Conservation (phyloP, 2,329 filamentous ascomycete species). For the Verticillium klebahnii region DNA sequence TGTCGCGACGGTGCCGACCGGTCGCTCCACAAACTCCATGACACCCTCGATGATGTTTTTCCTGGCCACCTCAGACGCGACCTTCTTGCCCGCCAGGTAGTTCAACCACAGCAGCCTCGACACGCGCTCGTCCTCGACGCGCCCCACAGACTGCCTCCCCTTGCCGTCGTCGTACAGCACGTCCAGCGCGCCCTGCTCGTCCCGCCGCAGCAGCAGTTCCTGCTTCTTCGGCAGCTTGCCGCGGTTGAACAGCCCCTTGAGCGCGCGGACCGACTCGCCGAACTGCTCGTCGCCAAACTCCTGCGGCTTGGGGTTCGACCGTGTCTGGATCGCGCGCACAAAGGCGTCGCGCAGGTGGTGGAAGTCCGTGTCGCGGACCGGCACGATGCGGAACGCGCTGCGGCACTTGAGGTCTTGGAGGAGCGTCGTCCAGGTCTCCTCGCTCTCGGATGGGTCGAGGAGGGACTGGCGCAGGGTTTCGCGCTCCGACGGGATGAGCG, state of each 20-base stretch:
- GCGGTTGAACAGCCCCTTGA: conserved; percentile 78
- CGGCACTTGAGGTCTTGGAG: conserved; percentile 64
- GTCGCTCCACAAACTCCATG: conserved; percentile 81
- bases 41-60: conserved; percentile 81
- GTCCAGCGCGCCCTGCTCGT: conserved; percentile 59
- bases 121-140: conserved; percentile 73
- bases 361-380: conserved; percentile 92
- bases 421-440: conserved; percentile 69
- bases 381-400: conserved; percentile 77
- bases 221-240: conserved; percentile 76
- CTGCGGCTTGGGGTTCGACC: conserved; percentile 54
- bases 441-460: conserved; percentile 63
- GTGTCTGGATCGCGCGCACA: conserved; percentile 76
- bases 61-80: conserved; percentile 78
- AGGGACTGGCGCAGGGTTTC: conserved; percentile 65
- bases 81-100: conserved; percentile 81
- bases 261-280: conserved; percentile 67
- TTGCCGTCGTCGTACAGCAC: conserved; percentile 60
- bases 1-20: conserved; percentile 79
- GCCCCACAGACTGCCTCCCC: conserved; percentile 57
- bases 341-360: conserved; percentile 87
- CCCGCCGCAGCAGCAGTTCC: conserved; percentile 69
- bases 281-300: conserved; percentile 69
- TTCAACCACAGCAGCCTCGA: conserved; percentile 82
- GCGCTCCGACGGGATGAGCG: conserved; percentile 78